A percentile compares a stretch with the other conserved stretches of the same genome.
phyloP scores from a whole-genome alignment of 805 yeast species.

The Schwanniomyces yamadae region DNA sequence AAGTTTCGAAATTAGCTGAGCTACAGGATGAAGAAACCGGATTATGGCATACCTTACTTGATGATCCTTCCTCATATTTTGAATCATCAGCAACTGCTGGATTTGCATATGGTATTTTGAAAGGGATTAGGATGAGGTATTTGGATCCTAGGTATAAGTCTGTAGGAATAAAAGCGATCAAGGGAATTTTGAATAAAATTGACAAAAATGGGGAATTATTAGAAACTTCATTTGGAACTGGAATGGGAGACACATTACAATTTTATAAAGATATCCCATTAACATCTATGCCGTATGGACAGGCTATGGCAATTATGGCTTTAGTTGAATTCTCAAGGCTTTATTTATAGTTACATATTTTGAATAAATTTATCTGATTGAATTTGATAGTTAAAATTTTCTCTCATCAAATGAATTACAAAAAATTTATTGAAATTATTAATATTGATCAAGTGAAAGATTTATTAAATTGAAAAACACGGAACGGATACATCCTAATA shows the following conservation, averaged over 20 bases:
- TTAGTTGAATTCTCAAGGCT: conserved; percentile 25
- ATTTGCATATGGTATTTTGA: conserved; percentile 35
- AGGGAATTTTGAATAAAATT: conserved; percentile 27
- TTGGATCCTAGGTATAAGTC: conserved; percentile 20
- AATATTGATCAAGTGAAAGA: not conserved
- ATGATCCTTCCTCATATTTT: conserved; percentile 26
- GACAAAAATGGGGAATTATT: conserved; percentile 29
- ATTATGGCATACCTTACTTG: conserved; percentile 33
- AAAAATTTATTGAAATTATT: not conserved
- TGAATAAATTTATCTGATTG: not conserved
- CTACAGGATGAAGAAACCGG: conserved; percentile 27
- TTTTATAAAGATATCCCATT: conserved; percentile 34
- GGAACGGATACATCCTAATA: too few relatives aligned
- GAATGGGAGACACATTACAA: conserved; percentile 31
- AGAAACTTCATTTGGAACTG: conserved; percentile 37
- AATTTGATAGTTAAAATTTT: too few relatives aligned
- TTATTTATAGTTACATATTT: conserved; percentile 11
- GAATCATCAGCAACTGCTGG: conserved; percentile 38
- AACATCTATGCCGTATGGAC: conserved; percentile 36
- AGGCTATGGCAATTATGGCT: conserved; percentile 40
- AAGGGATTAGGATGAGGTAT: conserved; percentile 26
- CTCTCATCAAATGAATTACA: too few relatives aligned
- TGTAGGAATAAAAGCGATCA: conserved; percentile 28
- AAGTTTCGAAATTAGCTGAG: conserved; percentile 23
- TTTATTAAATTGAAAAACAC: not conserved